Evolutionary conservation across 2,329 filamentous ascomycete species (phyloP).

Genomic region (Xylariaceae sp.): DNA sequence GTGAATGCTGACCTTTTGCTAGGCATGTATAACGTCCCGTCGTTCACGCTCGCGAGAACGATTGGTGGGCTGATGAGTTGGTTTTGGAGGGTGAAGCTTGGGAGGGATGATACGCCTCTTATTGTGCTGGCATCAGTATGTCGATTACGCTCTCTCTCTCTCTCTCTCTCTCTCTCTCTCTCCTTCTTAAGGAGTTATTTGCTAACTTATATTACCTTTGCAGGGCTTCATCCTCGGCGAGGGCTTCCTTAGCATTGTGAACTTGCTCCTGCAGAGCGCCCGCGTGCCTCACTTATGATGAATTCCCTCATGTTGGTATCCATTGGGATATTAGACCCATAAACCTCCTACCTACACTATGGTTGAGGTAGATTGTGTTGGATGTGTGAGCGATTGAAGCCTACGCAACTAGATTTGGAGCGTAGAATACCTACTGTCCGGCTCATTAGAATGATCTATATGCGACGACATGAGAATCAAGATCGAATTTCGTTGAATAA

Average conservation of each 20-base stretch:
- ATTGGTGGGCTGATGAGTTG: constrained; percentile 69
- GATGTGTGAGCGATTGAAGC: too few relatives aligned
- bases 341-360: too few relatives aligned
- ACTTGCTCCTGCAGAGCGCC: constrained; percentile 73
- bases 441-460: too few relatives aligned
- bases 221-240: constrained; percentile 87
- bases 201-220: background rate
- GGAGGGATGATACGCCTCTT: constrained; percentile 63
- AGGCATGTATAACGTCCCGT: constrained; percentile 97
- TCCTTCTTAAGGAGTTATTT: background rate
- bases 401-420: too few relatives aligned
- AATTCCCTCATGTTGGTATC: too few relatives aligned
- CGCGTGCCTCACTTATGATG: constrained; percentile 64
- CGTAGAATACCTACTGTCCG: too few relatives aligned
- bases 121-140: constrained; percentile 75
- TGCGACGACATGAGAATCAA: too few relatives aligned
- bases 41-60: constrained; percentile 84
- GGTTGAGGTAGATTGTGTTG: too few relatives aligned
- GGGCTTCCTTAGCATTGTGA: constrained; percentile 86
- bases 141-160: constrained; percentile 9
- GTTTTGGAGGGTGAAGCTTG: constrained; percentile 62
- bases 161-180: background rate
- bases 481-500: too few relatives aligned
- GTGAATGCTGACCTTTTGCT: background rate
- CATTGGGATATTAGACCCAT: too few relatives aligned